Evolutionary conservation across 2,329 filamentous ascomycete species (phyloP).

Genomic region (Epichloe hybrida): DNA sequence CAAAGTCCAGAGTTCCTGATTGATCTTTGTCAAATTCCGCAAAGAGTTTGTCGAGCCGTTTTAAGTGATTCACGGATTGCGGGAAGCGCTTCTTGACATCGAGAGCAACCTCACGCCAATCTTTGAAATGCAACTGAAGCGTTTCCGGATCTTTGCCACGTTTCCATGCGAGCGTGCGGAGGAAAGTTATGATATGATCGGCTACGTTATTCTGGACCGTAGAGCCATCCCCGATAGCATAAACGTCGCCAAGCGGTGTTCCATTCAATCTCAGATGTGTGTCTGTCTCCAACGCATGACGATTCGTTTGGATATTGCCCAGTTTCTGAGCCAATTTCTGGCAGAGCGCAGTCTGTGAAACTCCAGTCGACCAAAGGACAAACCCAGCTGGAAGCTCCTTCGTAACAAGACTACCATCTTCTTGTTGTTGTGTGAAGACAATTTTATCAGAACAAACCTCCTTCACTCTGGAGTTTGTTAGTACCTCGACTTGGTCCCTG

Average conservation of each 20-base stretch:
- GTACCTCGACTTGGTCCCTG: constrained; percentile 79
- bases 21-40: constrained; percentile 85
- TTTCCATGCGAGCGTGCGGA: constrained; percentile 82
- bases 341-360: constrained; percentile 72
- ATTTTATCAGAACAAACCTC: constrained; percentile 78
- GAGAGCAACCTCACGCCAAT: constrained; percentile 76
- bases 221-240: constrained; percentile 88
- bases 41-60: constrained; percentile 83
- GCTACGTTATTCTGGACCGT: constrained; percentile 97
- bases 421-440: constrained; percentile 69
- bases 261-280: constrained; percentile 82
- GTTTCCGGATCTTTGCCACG: constrained; percentile 79
- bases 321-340: constrained; percentile 67
- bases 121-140: constrained; percentile 71
- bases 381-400: constrained; percentile 95
- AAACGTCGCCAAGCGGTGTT: constrained; percentile 83
- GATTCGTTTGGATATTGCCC: constrained; percentile 65
- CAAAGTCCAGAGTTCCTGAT: constrained; percentile 85
- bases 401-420: constrained; percentile 59
- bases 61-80: constrained; percentile 75
- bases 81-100: constrained; percentile 83
- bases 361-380: constrained; percentile 95
- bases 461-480: constrained; percentile 87
- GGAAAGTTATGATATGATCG: constrained; percentile 78
- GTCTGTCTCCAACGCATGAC: constrained; percentile 86